Conservation (phyloP, 495 filamentous ascomycete species). For the Penicillium robsamsonii region DNA sequence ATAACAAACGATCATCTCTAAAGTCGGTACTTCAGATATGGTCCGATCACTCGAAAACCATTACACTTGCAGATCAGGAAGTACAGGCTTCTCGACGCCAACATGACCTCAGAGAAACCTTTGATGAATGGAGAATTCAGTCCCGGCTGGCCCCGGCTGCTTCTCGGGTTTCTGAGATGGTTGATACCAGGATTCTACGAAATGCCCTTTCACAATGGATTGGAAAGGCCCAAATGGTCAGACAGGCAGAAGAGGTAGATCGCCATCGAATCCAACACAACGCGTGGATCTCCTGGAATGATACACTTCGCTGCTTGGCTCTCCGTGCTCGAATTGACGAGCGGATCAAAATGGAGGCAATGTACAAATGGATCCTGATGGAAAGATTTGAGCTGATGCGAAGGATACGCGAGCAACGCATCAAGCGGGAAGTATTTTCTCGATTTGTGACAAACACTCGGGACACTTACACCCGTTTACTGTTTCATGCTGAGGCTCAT, state of each 20-base stretch:
- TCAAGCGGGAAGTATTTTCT: constrained; percentile 45
- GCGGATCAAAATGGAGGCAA: constrained; percentile 53
- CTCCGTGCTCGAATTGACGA: constrained; percentile 56
- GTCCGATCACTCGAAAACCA: constrained; percentile 29
- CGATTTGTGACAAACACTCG: constrained; percentile 43
- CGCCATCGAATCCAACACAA: constrained; percentile 53
- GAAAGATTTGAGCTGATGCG: constrained; percentile 53
- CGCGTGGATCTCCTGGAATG: constrained; percentile 65
- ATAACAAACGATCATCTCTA: constrained; percentile 28
- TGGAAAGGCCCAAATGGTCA: constrained; percentile 43
- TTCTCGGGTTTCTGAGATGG: constrained; percentile 44
- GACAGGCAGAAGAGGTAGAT: constrained; percentile 56
- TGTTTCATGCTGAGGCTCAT: constrained; percentile 37
- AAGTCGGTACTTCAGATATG: constrained; percentile 33
- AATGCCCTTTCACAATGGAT: constrained; percentile 54
- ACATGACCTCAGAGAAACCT: constrained; percentile 29
- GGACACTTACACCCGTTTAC: constrained; percentile 37
- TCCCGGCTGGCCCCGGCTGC: constrained; percentile 49
- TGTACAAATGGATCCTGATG: constrained; percentile 64
- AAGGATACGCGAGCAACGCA: constrained; percentile 51
- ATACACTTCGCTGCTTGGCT: constrained; percentile 56
- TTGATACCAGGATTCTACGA: constrained; percentile 48
- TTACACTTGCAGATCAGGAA: constrained; percentile 30
- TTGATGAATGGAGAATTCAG: constrained; percentile 42
- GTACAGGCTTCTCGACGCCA: constrained; percentile 34